A percentile compares a stretch with the other conserved stretches of the same genome.
These are phyloP conservation scores for Pseudogymnoascus pannorum DNA, from an alignment of 2,329 filamentous ascomycete genomes.

Conservation along the genomic window DNA sequence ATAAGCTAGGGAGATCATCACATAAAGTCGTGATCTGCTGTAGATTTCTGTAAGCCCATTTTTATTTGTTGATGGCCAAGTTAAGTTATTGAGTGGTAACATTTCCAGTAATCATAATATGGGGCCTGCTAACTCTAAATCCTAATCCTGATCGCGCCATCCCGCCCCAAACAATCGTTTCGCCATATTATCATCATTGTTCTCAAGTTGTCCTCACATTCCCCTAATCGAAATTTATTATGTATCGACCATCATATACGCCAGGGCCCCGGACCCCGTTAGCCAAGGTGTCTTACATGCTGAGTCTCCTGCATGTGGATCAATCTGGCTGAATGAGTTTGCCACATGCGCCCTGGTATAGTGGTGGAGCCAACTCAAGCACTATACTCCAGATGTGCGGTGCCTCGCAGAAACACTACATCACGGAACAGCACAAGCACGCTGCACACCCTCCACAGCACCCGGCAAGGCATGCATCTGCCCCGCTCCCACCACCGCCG, in stretches of 20 bases:
- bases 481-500: neutral
- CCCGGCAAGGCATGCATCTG: neutral
- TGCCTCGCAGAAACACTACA: constrained; percentile 25
- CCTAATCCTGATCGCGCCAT: neutral
- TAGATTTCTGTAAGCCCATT: no score
- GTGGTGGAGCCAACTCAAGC: neutral
- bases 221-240: neutral
- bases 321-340: neutral
- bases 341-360: neutral
- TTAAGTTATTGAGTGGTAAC: neutral
- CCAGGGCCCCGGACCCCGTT: no score
- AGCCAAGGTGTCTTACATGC: neutral
- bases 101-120: neutral
- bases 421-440: neutral
- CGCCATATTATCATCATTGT: neutral
- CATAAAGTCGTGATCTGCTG: neutral
- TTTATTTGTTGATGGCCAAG: neutral
- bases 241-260: neutral
- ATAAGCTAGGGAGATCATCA: neutral
- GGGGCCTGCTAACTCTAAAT: neutral
- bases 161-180: neutral
- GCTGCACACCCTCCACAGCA: neutral
- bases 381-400: neutral
- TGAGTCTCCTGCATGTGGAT: neutral
- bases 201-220: neutral